Evolutionary conservation across 495 filamentous ascomycete species (phyloP), one percentile per base, ranked within the genome.

Genomic region (Xylaria acuta): DNA sequence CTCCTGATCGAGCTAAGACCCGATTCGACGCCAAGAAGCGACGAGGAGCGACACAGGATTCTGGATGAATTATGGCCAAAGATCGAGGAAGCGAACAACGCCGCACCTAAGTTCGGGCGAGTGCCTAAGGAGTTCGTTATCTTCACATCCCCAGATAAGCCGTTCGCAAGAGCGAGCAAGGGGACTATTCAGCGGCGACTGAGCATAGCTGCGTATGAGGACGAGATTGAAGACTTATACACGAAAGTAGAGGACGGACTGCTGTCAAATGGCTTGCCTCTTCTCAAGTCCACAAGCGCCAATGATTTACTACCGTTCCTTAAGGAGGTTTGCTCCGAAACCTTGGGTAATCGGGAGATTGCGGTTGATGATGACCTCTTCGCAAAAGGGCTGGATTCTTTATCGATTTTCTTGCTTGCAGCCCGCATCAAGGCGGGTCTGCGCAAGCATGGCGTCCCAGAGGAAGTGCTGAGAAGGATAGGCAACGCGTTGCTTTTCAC

Each of bases 1-100:
- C 69, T 88, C 27, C 64, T 90, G 5, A 49, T 90, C 12, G 88
- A 90, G 69, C 77, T 74, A n/a, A 41, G 67, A 62, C 34, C 69
- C 62, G 12, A 64, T 4, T 47, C 40, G 8, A 32, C 18, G 14
- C 59, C 59, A 1, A 32, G 51, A 34, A 67, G 27, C 25, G 54
- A 66, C 2, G 63, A 72, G 1, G 62, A 56, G 14, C 20, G 36
- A 16, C 30, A 16, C 14, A 38, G 20, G 0, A 12, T 51, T 0
- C 5, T 77, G 30, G 53, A 77, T 0, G 43, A 70, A 45, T n/a
- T 77, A 9, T 80, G 78, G 78, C 60, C 70, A 14, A 49, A 0
- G 14, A 69, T 80, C 14, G 70, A 80, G 18, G 43, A 67, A 53
- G 75, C 73, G 12, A 78, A 80, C 62, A 40, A 74, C 36, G 11